Evolutionary conservation across 495 filamentous ascomycete genomes (phyloP).

Genomic region (Aspergillus bertholletiae): DNA sequence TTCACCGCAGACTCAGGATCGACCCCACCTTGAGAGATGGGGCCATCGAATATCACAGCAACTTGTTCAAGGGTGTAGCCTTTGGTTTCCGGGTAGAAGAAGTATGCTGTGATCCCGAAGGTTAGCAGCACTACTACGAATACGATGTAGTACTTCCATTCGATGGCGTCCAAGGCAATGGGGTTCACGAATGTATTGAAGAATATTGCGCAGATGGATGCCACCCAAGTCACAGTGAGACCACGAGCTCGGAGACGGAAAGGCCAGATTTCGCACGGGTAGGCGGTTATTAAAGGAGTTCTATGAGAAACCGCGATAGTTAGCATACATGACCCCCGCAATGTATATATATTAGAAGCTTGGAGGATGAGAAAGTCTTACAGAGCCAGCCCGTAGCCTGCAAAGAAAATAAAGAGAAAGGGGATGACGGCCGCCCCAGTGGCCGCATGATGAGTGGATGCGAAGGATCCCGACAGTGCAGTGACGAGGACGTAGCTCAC

Average conservation of each 20-base stretch:
- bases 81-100: constrained; percentile 63
- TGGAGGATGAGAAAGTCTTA: constrained; percentile 14
- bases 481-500: constrained; percentile 53
- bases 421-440: constrained; percentile 53
- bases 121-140: constrained; percentile 52
- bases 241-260: constrained; percentile 65
- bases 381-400: constrained; percentile 56
- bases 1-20: background rate
- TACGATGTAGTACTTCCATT: constrained; percentile 59
- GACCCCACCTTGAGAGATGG: background rate
- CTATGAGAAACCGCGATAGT: constrained; percentile 4
- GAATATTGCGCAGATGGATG: constrained; percentile 50
- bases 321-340: too few relatives aligned
- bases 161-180: constrained; percentile 51
- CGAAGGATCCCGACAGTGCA: constrained; percentile 51
- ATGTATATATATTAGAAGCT: too few relatives aligned
- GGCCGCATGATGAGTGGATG: constrained; percentile 22
- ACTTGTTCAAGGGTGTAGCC: constrained; percentile 63
- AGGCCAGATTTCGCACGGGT: constrained; percentile 61
- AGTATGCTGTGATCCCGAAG: constrained; percentile 53
- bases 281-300: constrained; percentile 59
- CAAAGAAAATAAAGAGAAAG: constrained; percentile 57
- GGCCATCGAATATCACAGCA: constrained; percentile 32
- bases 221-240: constrained; percentile 58
- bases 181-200: constrained; percentile 57